These are phyloP conservation scores for Nemania abortiva DNA, from an alignment of 2,329 filamentous ascomycete species.

Conservation along the genomic window DNA sequence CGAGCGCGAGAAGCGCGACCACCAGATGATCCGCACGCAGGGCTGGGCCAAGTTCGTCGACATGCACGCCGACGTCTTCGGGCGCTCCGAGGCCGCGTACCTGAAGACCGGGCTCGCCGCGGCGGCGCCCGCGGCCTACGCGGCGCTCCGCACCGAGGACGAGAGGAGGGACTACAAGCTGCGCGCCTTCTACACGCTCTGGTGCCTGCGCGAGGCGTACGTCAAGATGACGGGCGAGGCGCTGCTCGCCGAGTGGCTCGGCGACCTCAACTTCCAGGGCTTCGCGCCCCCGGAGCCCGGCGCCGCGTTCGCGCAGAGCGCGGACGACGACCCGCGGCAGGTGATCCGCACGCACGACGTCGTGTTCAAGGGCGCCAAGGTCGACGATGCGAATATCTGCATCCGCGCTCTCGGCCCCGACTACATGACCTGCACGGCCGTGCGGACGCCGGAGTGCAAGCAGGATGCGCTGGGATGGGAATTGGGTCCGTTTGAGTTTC, in stretches of 20 bases:
- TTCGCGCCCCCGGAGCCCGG: constrained; percentile 67
- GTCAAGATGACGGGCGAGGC: constrained; percentile 87
- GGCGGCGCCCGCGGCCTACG: constrained; percentile 46
- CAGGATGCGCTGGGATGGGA: constrained; percentile 55
- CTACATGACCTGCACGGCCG: constrained; percentile 67
- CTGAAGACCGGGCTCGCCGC: constrained; percentile 64
- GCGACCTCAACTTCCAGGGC: constrained; percentile 74
- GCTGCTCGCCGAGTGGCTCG: constrained; percentile 78
- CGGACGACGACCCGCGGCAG: constrained; percentile 51
- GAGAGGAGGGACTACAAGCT: constrained; percentile 71
- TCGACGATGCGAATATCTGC: constrained; percentile 58
- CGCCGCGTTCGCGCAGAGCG: constrained; percentile 48
- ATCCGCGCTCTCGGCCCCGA: constrained; percentile 60
- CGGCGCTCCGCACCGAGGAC: constrained; percentile 46
- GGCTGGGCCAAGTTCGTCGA: constrained; percentile 78
- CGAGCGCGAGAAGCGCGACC: constrained; percentile 75
- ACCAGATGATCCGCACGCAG: constrained; percentile 62
- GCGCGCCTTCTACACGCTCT: constrained; percentile 79
- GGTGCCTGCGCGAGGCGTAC: constrained; percentile 84
- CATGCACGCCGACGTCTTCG: constrained; percentile 78
- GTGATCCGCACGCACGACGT: constrained; percentile 55
- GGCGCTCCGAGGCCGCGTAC: constrained; percentile 68
- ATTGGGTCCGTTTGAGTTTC: constrained; percentile 57
- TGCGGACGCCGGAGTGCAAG: constrained; percentile 56
- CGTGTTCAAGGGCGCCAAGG: constrained; percentile 54